Evolutionary conservation across 192 early-diverging fungal genomes (phyloP), one percentile per base, ranked within the genome.

Genomic region (Backusella tuberculispora): DNA sequence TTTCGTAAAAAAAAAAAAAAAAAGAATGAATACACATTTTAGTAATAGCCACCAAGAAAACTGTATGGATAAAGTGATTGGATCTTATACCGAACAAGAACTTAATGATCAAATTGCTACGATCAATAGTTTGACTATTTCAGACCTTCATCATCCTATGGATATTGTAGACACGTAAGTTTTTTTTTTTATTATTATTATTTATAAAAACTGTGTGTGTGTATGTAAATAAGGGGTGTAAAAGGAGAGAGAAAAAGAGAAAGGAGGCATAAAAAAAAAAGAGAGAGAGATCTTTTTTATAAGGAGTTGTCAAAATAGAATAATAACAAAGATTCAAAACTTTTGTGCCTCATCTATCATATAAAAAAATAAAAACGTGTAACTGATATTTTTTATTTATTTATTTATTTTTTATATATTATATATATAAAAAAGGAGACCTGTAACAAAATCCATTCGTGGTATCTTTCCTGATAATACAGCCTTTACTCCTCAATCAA

Each of bases 391-490:
- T 24, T 56, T 24, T 56, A 19, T 56, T 34, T 34, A 34, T 34
- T 34, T 34, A 34, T 34, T 34, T 34, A 34, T 34, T 34, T n/a
- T n/a, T n/a, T n/a, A n/a, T n/a, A n/a, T n/a, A n/a, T n/a, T n/a
- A 21, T 50, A 2, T 53, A 1, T 53, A 48, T 17, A 60, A 60
- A 60, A 60, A 24, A 56, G 53, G 53, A 56, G 53, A 4, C 19
- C 53, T 43, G 66, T 41, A 42, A 67, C 66, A n/a, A 67, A 67
- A 43, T 67, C 66, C 37, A 42, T 67, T 38, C 66, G 66, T 67
- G 38, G 66, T 67, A 67, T 67, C 17, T 67, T 67, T 38, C 66
- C 66, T 43, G 66, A 67, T 42, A 67, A 66, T 38, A 66, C 65
- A 66, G 65, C 65, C 19, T 66, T 66, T 41, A 66, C 65, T 24